Percentiles rank a stretch among this genome's conserved stretches.
Evolutionary conservation across 1,284 basidiomycete genomes (phyloP).

Genomic region (Bjerkandera adusta): DNA sequence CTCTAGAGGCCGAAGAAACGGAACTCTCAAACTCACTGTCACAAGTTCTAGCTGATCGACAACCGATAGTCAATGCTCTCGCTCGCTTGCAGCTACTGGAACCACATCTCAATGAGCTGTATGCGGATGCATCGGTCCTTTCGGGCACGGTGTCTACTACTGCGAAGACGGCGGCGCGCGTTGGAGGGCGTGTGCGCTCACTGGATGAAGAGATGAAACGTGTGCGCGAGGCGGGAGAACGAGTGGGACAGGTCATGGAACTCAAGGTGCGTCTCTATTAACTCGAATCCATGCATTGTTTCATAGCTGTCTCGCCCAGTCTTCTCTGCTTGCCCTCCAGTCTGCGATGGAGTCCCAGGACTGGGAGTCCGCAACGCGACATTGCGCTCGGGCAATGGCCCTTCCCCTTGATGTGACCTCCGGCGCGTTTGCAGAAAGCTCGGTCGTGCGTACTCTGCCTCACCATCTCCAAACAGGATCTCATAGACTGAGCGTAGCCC

Average conservation of each 20-base stretch:
- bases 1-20: constrained; percentile 76
- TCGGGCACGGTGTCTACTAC: constrained; percentile 62
- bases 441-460: constrained; percentile 62
- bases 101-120: constrained; percentile 62
- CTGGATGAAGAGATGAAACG: constrained; percentile 91
- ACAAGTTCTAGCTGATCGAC: constrained; percentile 65
- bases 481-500: constrained; percentile 54
- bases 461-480: constrained; percentile 1
- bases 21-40: constrained; percentile 77
- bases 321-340: constrained; percentile 76
- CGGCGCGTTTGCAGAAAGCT: constrained; percentile 83
- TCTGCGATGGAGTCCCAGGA: constrained; percentile 82
- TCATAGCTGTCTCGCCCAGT: constrained; percentile 40
- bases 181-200: constrained; percentile 83
- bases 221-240: constrained; percentile 81
- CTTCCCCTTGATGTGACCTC: constrained; percentile 77
- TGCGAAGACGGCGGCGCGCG: constrained; percentile 83
- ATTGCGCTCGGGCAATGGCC: constrained; percentile 88
- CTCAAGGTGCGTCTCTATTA: constrained; percentile 63
- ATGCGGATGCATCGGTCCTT: constrained; percentile 59
- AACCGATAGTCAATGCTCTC: constrained; percentile 67
- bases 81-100: constrained; percentile 60
- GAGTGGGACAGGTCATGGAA: constrained; percentile 85
- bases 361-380: constrained; percentile 93
- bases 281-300: not conserved